Base-by-base conservation (phyloP, 2,329 filamentous ascomycete species). In the Lomentospora prolificans region DNA sequence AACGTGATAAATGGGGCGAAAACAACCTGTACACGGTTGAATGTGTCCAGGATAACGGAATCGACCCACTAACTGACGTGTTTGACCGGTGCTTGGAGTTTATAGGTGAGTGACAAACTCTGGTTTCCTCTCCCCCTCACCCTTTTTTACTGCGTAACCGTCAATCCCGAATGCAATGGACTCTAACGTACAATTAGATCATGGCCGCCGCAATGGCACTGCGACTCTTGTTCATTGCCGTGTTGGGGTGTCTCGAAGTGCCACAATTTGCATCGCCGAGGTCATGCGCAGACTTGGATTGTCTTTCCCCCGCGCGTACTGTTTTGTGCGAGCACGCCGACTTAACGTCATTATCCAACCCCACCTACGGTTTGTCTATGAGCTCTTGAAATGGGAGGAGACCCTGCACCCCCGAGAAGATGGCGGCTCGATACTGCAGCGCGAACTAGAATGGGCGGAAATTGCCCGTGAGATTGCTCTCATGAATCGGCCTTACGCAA, bases 321-420 rank as follows among this genome's bases (percentile, higher is more conserved):
- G 94, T 69, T 97, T 92, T 69, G 94, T 99, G 36, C 85, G 94
- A 30, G 94, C 94, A 19, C 82, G 94, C 55, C 80, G 94, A 58
- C 76, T 99, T 51, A 99, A 99, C 66, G 94, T 99, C 54, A 99
- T 99, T 60, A 97, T 99, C 60, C 94, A 99, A 69, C 94, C 94
- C 10, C 92, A 99, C 73, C 78, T 99, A 56, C 82, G 90, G 57
- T 99, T 99, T 71, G 87, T 88, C 62, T 96, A 97, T 66, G 94
- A 99, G 72, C 79, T 99, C 28, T 77, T 99, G 53, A 95, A 95
- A 69, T 97, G 92, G 90, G 94, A 99, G 70, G 92, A 96, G 69
- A 70, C 79, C 30, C 81, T 91, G 59, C 82, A 80, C 27, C 27
- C 10, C 12, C 44, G 53, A n/a, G 64, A 66, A 48, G 77, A 72